phyloP scores from a whole-genome alignment of 208 protist genomes.

The Acanthamoeba castellanii region DNA sequence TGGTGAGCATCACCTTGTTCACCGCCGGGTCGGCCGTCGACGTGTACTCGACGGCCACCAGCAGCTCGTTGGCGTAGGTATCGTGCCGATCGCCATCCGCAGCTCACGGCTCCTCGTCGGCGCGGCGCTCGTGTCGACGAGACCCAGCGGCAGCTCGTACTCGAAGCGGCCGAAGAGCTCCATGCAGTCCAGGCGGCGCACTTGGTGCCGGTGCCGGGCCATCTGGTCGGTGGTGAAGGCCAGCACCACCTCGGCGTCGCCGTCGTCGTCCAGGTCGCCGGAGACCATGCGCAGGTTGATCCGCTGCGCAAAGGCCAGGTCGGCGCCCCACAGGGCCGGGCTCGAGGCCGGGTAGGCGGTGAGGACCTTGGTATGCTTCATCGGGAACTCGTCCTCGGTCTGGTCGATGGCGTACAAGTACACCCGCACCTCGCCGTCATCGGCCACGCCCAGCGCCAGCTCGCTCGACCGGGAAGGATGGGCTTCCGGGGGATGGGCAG shows the following conservation, averaged over 20 bases:
- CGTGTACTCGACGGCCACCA: neutral
- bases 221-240: neutral
- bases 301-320: neutral
- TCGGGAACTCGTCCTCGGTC: neutral
- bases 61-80: slow-evolving; percentile 3
- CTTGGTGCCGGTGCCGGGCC: slow-evolving; percentile 47
- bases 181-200: slow-evolving; percentile 46
- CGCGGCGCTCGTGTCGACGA: neutral
- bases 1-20: neutral
- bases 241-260: slow-evolving; percentile 34
- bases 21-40: neutral
- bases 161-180: neutral
- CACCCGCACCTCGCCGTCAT: neutral
- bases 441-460: neutral
- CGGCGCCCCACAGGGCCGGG: neutral
- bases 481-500: neutral
- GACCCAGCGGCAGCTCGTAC: neutral
- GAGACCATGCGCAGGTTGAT: slow-evolving; percentile 13
- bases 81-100: slow-evolving; percentile 15
- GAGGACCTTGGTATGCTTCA: slow-evolving; percentile 11
- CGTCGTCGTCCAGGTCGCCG: slow-evolving; percentile 39
- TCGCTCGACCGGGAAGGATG: neutral
- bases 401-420: slow-evolving; percentile 25
- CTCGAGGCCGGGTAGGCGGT: neutral
- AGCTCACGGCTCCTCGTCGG: neutral